These are phyloP conservation scores for Wallacemonas collosoma DNA, from an alignment of 208 protist species.

Conservation along the genomic window DNA sequence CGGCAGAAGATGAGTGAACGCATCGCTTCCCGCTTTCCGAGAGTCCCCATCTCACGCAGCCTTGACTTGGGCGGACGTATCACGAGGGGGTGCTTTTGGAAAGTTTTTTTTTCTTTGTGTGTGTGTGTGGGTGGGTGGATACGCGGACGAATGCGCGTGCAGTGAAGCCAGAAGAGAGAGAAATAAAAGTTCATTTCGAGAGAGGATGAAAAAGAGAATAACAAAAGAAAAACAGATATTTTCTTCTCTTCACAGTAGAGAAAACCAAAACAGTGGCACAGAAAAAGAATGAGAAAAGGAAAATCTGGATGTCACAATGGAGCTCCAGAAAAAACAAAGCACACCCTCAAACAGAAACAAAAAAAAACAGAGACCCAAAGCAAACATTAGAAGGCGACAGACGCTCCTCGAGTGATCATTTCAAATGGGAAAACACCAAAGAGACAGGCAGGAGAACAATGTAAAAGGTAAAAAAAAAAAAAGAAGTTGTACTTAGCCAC, in stretches of 20 bases:
- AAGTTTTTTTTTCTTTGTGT: not conserved
- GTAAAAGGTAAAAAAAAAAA: not conserved
- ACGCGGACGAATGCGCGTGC: not conserved
- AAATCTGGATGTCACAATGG: slow-evolving; percentile 2
- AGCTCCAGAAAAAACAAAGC: slow-evolving; percentile 11
- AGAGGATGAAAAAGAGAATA: slow-evolving; percentile 12
- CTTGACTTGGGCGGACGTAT: too few species aligned
- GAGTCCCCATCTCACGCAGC: too few species aligned
- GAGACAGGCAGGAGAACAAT: not conserved
- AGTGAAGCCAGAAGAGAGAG: slow-evolving; percentile 8
- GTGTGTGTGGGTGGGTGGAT: slow-evolving; percentile 3
- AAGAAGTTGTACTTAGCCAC: not conserved
- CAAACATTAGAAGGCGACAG: not conserved
- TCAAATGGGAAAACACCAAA: not conserved
- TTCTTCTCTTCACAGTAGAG: slow-evolving; percentile 9
- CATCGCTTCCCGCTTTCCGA: too few species aligned
- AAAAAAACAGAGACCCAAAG: not conserved
- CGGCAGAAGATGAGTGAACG: too few species aligned
- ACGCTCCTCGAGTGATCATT: not conserved
- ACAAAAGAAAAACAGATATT: slow-evolving; percentile 4
- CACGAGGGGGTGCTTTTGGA: too few species aligned
- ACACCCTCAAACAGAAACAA: slow-evolving; percentile 4
- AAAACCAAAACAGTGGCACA: not conserved
- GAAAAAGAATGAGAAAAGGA: not conserved
- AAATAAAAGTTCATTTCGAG: slow-evolving; percentile 9